These are phyloP conservation scores for Evernia prunastri DNA, from an alignment of 495 filamentous ascomycete species.

Conservation along the genomic window DNA sequence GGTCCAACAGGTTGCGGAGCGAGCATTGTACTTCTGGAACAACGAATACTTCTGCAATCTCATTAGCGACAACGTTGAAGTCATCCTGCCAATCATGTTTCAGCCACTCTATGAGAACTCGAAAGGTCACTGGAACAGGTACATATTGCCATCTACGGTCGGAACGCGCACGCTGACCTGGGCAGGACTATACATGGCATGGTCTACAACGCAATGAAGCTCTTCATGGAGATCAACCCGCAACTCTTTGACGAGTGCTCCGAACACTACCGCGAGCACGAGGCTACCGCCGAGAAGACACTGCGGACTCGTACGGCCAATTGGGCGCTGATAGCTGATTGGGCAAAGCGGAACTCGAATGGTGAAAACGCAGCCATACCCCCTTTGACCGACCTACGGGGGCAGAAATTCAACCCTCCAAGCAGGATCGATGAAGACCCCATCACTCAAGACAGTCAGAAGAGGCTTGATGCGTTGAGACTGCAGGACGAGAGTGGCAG, in stretches of 20 bases:
- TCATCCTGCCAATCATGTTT: slow-evolving; percentile 99
- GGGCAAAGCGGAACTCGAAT: slow-evolving; percentile 62
- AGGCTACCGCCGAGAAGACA: slow-evolving; percentile 76
- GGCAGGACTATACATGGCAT: slow-evolving; percentile 95
- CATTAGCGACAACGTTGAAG: slow-evolving; percentile 97
- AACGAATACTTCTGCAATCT: slow-evolving; percentile 99
- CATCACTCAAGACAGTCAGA: slow-evolving; percentile 73
- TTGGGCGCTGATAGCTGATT: slow-evolving; percentile 79
- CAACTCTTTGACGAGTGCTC: slow-evolving; percentile 98
- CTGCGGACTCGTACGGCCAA: slow-evolving; percentile 68
- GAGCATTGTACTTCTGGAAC: slow-evolving; percentile 99
- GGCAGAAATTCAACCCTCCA: slow-evolving; percentile 43
- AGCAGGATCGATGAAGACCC: slow-evolving; percentile 66
- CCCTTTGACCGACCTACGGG: slow-evolving; percentile 32
- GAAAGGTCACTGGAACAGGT: slow-evolving; percentile 99
- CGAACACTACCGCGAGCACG: slow-evolving; percentile 94
- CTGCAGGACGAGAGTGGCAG: slow-evolving; percentile 61
- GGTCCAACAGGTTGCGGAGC: slow-evolving; percentile 68
- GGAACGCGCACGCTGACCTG: slow-evolving; percentile 15
- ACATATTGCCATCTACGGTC: slow-evolving; percentile 27
- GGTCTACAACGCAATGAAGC: slow-evolving; percentile 99
- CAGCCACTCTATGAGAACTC: slow-evolving; percentile 98
- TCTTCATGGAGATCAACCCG: slow-evolving; percentile 99
- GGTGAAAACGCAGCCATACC: slow-evolving; percentile 38
- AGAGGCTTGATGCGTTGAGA: slow-evolving; percentile 75